Conservation (phyloP, 495 filamentous ascomycete species). For the Xylaria longipes region DNA sequence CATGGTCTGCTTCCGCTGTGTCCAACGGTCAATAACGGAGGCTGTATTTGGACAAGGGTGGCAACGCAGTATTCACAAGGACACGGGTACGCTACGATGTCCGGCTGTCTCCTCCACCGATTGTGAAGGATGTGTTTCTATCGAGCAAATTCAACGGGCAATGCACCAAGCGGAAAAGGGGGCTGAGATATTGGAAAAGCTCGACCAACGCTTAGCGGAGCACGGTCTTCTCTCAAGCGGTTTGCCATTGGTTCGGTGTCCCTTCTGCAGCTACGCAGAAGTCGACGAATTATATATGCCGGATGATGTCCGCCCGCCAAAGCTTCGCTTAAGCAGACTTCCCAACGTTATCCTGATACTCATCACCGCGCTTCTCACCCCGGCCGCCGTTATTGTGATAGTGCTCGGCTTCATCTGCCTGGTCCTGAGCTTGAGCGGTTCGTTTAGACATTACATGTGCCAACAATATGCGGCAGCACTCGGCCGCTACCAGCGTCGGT, state of each 20-base stretch:
- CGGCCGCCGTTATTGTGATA: slow-evolving; percentile 56
- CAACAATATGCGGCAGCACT: slow-evolving; percentile 56
- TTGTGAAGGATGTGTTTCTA: slow-evolving; percentile 77
- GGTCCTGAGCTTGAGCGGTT: slow-evolving; percentile 43
- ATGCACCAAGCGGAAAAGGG: slow-evolving; percentile 71
- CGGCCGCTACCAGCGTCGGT: slow-evolving; percentile 64
- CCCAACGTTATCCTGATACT: slow-evolving; percentile 51
- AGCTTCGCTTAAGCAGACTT: slow-evolving; percentile 55
- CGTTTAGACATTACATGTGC: slow-evolving; percentile 37
- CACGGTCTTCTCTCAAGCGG: slow-evolving; percentile 73
- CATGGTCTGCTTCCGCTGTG: slow-evolving; percentile 85
- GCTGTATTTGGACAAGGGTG: slow-evolving; percentile 93
- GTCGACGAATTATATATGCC: slow-evolving; percentile 78
- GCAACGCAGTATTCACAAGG: slow-evolving; percentile 75
- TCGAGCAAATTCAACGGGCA: slow-evolving; percentile 71
- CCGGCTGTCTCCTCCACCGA: slow-evolving; percentile 70
- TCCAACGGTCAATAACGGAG: slow-evolving; percentile 78
- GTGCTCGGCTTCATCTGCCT: slow-evolving; percentile 47
- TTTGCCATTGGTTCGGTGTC: slow-evolving; percentile 81
- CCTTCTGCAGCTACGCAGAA: slow-evolving; percentile 91
- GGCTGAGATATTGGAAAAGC: slow-evolving; percentile 68
- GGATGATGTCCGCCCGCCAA: slow-evolving; percentile 49
- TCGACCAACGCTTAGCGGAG: slow-evolving; percentile 78
- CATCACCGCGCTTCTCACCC: slow-evolving; percentile 55
- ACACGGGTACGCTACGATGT: slow-evolving; percentile 76